Percentiles rank a stretch among this genome's conserved stretches.
Conservation (phyloP, 805 yeast genomes). For the Lachancea cidri region DNA sequence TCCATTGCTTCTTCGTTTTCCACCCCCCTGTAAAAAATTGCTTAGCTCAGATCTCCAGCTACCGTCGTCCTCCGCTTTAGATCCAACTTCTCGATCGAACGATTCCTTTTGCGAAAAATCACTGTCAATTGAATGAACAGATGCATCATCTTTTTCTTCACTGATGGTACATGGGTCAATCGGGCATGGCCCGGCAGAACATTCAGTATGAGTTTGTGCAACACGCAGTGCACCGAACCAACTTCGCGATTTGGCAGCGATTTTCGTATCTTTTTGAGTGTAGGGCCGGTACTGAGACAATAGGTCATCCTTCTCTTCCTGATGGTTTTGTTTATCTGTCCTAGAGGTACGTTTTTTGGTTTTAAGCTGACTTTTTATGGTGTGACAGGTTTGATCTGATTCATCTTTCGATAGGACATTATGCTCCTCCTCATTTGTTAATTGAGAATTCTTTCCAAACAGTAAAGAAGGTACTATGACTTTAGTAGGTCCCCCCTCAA, state of each 20-base stretch:
- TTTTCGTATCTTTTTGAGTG: too few relatives aligned
- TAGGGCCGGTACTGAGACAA: too few relatives aligned
- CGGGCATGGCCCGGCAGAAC: neutral
- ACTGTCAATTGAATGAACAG: neutral
- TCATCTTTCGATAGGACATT: conserved; percentile 2
- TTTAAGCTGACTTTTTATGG: too few relatives aligned
- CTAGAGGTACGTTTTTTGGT: too few relatives aligned
- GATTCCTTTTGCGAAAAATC: neutral
- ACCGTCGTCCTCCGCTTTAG: neutral
- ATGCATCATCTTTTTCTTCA: neutral
- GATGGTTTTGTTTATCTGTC: too few relatives aligned
- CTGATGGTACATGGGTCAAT: too few relatives aligned
- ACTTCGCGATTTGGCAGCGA: neutral
- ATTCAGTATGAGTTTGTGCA: neutral
- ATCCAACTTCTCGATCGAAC: neutral
- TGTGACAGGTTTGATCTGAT: too few relatives aligned
- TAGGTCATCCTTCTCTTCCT: too few relatives aligned
- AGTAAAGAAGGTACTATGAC: conserved; percentile 5
- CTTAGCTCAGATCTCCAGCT: neutral
- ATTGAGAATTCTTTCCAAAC: conserved; percentile 5
- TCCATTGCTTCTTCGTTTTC: too few relatives aligned
- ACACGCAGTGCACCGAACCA: neutral
- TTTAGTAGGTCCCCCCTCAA: conserved; percentile 20
- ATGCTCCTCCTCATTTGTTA: conserved; percentile 10
- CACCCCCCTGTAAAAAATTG: neutral